Evolutionary conservation across 202 grass and related monocot species (phyloP).

Genomic region (Schoenoplectus triqueter): DNA sequence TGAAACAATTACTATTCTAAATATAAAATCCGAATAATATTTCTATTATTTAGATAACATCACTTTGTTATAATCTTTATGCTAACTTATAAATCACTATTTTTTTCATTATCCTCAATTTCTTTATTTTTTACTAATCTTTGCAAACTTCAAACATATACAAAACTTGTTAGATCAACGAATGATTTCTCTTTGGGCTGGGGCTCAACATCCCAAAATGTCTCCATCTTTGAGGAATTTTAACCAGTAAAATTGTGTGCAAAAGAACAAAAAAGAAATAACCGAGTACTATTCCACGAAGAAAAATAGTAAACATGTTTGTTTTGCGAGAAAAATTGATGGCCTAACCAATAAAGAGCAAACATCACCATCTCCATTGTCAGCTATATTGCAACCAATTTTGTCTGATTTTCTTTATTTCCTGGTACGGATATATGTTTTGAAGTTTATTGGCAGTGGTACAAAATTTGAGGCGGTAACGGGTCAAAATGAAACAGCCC

Average conservation of each 20-base stretch:
- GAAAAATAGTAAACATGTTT: not conserved
- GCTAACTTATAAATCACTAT: too few relatives aligned
- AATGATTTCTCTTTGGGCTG: not conserved
- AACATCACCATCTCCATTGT: constrained; percentile 25
- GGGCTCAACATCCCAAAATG: constrained; percentile 2
- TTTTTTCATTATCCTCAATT: too few relatives aligned
- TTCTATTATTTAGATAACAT: too few relatives aligned
- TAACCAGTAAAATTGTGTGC: not conserved
- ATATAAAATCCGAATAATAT: too few relatives aligned
- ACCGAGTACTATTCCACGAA: not conserved
- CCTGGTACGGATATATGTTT: not conserved
- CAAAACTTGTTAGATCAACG: not conserved
- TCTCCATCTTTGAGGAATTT: not conserved
- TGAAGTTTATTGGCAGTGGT: not conserved
- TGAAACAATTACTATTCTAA: too few relatives aligned
- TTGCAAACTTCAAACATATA: too few relatives aligned
- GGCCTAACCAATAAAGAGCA: constrained; percentile 25
- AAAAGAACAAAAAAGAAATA: not conserved
- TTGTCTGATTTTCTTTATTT: not conserved
- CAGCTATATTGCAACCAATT: constrained; percentile 12
- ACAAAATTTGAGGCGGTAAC: not conserved
- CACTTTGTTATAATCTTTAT: too few relatives aligned
- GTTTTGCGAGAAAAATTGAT: constrained; percentile 10
- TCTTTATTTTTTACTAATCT: not conserved
- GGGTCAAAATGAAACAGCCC: constrained; percentile 24